Evolutionary conservation across 2,329 filamentous ascomycete genomes (phyloP), one percentile per base, ranked within the genome.

Genomic region (Aspergillus sp.): DNA sequence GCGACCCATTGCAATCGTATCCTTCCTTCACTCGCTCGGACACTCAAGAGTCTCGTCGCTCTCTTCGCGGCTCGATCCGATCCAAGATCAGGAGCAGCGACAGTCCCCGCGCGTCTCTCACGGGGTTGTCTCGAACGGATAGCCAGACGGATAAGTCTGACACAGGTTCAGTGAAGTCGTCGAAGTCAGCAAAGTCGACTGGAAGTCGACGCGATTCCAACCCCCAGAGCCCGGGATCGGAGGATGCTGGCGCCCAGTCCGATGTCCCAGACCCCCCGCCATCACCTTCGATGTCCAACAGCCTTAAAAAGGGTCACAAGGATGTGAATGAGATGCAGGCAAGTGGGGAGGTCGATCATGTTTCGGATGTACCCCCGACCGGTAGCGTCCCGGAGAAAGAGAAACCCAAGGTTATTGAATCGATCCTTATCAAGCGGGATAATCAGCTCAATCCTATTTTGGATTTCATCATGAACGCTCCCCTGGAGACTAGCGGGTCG

Each of bases 1-100:
- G 70, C 54, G 82, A 86, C 33, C 76, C 80, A 52, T 74, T 96
- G 50, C 85, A 89, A 68, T 87, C 88, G 25, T 95, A 93, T 68
- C 91, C 90, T 23, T 95, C 91, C 23, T 91, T 97, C 66, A 87
- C 85, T 72, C 86, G 86, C 66, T 89, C 90, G 48, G 91, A 97
- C 65, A 97, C 91, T 23, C 91, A 90, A 67, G 90, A 95, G 56
- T 96, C 90, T 5, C 82, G 86, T 27, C 86, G 90, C 55, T 96
- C 90, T 4, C 84, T 96, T 68, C 83, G 88, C 57, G 85, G 83
- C 35, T 80, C 80, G 7, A 80, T 97, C 57, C 81, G 88, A 51
- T 94, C 89, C 53, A 96, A 96, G 72, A 96, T 95, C 51, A 66
- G 66, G 63, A 65, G 57, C 57, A 81, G 75, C 41, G 90, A 95